Evolutionary conservation across 306 rosid species (phyloP), one percentile per base, ranked within the genome.

Genomic region (Pyrus bretschneideri): DNA sequence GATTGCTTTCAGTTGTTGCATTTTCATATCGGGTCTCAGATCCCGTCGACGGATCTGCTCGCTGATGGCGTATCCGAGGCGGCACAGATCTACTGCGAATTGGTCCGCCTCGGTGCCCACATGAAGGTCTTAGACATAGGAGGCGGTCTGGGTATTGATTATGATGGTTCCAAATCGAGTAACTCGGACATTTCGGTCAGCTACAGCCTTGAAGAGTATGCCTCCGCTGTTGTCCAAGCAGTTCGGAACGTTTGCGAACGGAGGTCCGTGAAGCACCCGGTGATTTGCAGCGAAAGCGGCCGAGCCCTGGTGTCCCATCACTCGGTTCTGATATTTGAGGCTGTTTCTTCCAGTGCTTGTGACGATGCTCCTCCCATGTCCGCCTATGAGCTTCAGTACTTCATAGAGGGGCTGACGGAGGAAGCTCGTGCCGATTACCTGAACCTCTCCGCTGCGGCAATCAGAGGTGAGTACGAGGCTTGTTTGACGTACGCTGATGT

Each of bases 11-110:
- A 90, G 61, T 61, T 94, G 82, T 78, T 94, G 83, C 98, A 94
- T 90, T 94, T 91, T 42, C 98, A 91, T 67, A 90, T 94, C 22
- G 97, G 98, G 6, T 94, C 97, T 42, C 94, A 90, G 79, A 91
- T 91, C 68, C 98, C 98, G 0, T 58, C 96, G 0, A 91, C 96
- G 19, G 63, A 87, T 46, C 78, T 89, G 83, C 89, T 94, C 5
- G 75, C 91, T 0, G 97, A 90, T 38, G 91, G 96, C 0, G 94
- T 94, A 0, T 79, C 87, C 13, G 98, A 91, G 80, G 98, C 98
- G 4, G 89, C 97, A 21, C 98, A 94, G 89, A 85, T 94, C 70
- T 94, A 88, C n/a, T 91, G 97, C 40, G 98, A 94, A 52, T 76
- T 94, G 79, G 90, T 87, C 70, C 96, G 95, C 9, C 87, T 94